Evolutionary conservation across 2,329 filamentous ascomycete genomes (phyloP).

Genomic region (Plectosphaerella cucumerina): DNA sequence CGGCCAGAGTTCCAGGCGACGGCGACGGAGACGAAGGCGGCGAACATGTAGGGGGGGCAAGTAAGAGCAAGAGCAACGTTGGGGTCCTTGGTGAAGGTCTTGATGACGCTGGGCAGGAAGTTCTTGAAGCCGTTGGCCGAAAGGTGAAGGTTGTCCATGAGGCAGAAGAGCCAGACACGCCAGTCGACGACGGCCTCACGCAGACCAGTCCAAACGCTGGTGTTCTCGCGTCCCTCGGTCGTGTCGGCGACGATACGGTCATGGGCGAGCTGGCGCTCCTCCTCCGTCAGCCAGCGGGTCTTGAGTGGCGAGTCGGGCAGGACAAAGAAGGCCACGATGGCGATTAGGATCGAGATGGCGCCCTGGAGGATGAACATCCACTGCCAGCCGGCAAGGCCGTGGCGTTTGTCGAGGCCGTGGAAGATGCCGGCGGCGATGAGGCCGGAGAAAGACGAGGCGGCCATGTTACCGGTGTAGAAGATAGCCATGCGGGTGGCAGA

Average conservation of each 20-base stretch:
- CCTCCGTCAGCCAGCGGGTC: constrained; percentile 30
- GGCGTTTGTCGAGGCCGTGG: constrained; percentile 32
- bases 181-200: constrained; percentile 39
- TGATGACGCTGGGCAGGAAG: constrained; percentile 30
- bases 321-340: constrained; percentile 26
- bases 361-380: constrained; percentile 43
- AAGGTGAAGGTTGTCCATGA: constrained; percentile 48
- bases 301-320: constrained; percentile 34
- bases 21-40: constrained; percentile 32
- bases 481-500: constrained; percentile 30
- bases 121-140: constrained; percentile 42
- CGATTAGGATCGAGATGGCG: constrained; percentile 28
- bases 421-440: constrained; percentile 40
- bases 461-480: constrained; percentile 38
- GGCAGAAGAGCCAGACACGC: constrained; percentile 42
- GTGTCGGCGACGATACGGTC: constrained; percentile 22
- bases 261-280: constrained; percentile 35
- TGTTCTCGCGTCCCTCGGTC: constrained; percentile 31
- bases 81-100: constrained; percentile 34
- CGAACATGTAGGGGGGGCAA: constrained; percentile 39
- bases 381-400: constrained; percentile 34
- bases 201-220: constrained; percentile 36
- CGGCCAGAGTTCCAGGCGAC: constrained; percentile 36
- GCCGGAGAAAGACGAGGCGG: constrained; percentile 39
- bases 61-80: constrained; percentile 44